Evolutionary conservation across 2,329 filamentous ascomycete species (phyloP), one percentile per base, ranked within the genome.

Genomic region (Aureobasidium melanogenum): DNA sequence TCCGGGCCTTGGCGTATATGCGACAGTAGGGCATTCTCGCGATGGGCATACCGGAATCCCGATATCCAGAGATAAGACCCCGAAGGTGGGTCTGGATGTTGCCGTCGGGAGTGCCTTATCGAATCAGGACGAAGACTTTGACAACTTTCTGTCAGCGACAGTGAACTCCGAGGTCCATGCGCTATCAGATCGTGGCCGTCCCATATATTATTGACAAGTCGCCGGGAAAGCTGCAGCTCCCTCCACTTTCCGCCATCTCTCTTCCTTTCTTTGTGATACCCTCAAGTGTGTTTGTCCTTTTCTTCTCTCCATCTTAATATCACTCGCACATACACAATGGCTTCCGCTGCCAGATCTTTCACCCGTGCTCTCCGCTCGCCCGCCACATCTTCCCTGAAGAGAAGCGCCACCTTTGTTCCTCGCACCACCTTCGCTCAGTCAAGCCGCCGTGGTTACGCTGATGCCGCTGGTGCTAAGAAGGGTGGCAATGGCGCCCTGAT

Each of bases 391-490:
- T 79, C 86, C 62, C 77, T 87, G 71, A 83, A 84, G 70, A 69
- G 72, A 72, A 60, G 89, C 73, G 77, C 79, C 66, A 79, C 81
- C 48, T 55, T 61, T n/a, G 59, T 54, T 24, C 80, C 82, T 60
- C 84, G 87, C 67, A 83, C 88, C 69, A 82, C 84, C 67, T 86
- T 91, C 80, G 88, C 88, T 74, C 84, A 86, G 72, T 82, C 87
- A 70, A 84, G 84, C 70, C 88, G 87, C 67, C 89, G 91, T 67
- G 86, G 86, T 76, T 96, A 95, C 78, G 87, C 91, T 47, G 88
- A 88, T 38, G 68, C 67, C 56, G 63, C 64, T 48, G 66, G 67
- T 54, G 63, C 67, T 14, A 67, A 67, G 51, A 63, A 65, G 48
- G 67, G 65, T 63, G 71, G 77, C 62, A 77, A 72, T 74, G 75